Conservation (phyloP, 225 moss, liverwort and hornwort genomes). For the Thuidium tamariscinum region DNA sequence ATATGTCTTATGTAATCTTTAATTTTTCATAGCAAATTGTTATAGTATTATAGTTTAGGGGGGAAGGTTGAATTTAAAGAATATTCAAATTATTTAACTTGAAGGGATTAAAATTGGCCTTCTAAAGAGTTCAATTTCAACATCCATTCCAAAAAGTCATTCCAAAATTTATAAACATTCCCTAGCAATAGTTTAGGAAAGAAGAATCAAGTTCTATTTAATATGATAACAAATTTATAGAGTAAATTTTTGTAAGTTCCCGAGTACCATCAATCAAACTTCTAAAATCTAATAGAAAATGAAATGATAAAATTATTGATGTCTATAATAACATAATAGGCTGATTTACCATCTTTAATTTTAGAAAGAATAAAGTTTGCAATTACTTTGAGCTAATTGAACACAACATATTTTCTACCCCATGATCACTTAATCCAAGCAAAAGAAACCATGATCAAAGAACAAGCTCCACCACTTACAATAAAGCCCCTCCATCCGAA, state of each 20-base stretch:
- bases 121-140: background rate
- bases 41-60: background rate
- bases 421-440: too few relatives aligned
- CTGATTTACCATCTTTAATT: fast-evolving
- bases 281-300: background rate
- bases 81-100: background rate
- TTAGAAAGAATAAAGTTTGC: background rate
- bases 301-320: background rate
- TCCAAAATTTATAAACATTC: background rate
- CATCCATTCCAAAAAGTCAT: background rate
- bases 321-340: background rate
- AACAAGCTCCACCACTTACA: fast-evolving
- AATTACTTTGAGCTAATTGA: background rate
- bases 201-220: background rate
- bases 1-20: background rate
- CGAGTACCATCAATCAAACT: too few relatives aligned
- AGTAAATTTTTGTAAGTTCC: background rate
- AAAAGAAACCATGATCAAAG: background rate
- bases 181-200: fast-evolving
- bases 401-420: background rate
- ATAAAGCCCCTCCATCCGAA: background rate
- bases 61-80: background rate
- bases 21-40: background rate
- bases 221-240: background rate
- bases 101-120: fast-evolving